Percentiles rank a stretch among this genome's conserved stretches.
Evolutionary conservation across 1,284 basidiomycete species (phyloP).

Genomic region (Moesziomyces antarcticus): DNA sequence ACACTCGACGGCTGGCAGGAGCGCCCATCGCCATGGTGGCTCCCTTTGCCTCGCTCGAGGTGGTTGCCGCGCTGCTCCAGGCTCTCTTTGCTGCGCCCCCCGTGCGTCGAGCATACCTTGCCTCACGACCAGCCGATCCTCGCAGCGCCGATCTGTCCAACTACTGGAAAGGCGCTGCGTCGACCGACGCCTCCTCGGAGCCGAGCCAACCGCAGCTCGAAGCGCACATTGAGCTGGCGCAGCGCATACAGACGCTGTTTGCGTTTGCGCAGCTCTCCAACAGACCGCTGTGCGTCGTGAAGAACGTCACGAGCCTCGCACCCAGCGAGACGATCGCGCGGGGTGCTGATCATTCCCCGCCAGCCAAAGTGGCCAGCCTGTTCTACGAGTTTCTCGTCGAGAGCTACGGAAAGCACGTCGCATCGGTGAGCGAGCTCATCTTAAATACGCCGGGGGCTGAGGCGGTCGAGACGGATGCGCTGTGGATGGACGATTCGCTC

Average conservation of each 20-base stretch:
- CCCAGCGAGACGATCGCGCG: constrained; percentile 31
- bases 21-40: constrained; percentile 42
- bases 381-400: constrained; percentile 38
- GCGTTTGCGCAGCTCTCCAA: constrained; percentile 34
- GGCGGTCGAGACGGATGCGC: constrained; percentile 11
- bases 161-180: constrained; percentile 41
- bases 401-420: constrained; percentile 21
- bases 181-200: constrained; percentile 12
- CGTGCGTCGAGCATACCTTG: constrained; percentile 27
- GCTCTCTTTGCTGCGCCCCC: constrained; percentile 35
- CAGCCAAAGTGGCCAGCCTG: constrained; percentile 22
- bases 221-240: constrained; percentile 25
- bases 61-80: constrained; percentile 33
- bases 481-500: constrained; percentile 31
- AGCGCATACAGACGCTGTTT: constrained; percentile 46
- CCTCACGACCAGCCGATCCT: constrained; percentile 19
- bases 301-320: constrained; percentile 28
- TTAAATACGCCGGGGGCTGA: constrained; percentile 8
- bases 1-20: constrained; percentile 18
- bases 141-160: constrained; percentile 31
- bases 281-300: constrained; percentile 31
- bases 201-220: constrained; percentile 7
- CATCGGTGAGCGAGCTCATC: constrained; percentile 16
- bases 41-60: constrained; percentile 40
- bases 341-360: constrained; percentile 27